Percentiles rank a stretch among this genome's conserved stretches.
These are phyloP conservation scores for Penicillium lividum DNA, from an alignment of 495 filamentous ascomycete genomes.

Conservation along the genomic window DNA sequence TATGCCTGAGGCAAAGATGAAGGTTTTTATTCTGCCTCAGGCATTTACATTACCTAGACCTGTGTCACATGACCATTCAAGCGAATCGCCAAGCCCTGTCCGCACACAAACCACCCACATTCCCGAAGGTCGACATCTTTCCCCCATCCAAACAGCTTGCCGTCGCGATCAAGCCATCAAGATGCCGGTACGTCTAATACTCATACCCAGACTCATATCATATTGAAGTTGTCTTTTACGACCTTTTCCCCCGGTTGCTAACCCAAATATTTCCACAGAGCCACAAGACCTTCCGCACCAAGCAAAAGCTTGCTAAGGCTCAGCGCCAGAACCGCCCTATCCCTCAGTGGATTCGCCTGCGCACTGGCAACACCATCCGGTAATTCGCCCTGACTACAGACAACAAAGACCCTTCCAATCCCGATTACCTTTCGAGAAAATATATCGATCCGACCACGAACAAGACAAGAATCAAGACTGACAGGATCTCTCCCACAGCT, in stretches of 20 bases:
- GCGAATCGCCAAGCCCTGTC: constrained; percentile 48
- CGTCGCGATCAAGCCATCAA: constrained; percentile 63
- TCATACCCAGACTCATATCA: neutral
- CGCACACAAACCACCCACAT: constrained; percentile 45
- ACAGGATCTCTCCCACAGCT: constrained; percentile 56
- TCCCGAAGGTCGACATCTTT: constrained; percentile 44
- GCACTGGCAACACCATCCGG: constrained; percentile 98
- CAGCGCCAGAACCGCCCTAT: constrained; percentile 99
- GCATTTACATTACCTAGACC: constrained; percentile 6
- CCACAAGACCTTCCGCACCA: constrained; percentile 99
- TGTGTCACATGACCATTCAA: constrained; percentile 41
- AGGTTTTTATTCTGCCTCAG: constrained; percentile 20
- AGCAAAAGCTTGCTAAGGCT: constrained; percentile 99
- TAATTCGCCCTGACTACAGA: constrained; percentile 50
- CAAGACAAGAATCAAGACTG: constrained; percentile 19
- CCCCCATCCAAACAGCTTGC: constrained; percentile 46
- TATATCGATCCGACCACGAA: neutral
- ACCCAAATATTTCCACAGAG: constrained; percentile 56
- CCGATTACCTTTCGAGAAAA: neutral
- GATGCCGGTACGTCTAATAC: constrained; percentile 71
- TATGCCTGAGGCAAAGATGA: neutral
- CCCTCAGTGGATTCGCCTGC: constrained; percentile 98
- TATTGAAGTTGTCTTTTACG: neutral
- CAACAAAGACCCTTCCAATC: neutral
- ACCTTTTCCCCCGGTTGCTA: constrained; percentile 8